These are phyloP conservation scores for Pseudonectria buxi DNA, from an alignment of 2,329 filamentous ascomycete species.

Conservation along the genomic window DNA sequence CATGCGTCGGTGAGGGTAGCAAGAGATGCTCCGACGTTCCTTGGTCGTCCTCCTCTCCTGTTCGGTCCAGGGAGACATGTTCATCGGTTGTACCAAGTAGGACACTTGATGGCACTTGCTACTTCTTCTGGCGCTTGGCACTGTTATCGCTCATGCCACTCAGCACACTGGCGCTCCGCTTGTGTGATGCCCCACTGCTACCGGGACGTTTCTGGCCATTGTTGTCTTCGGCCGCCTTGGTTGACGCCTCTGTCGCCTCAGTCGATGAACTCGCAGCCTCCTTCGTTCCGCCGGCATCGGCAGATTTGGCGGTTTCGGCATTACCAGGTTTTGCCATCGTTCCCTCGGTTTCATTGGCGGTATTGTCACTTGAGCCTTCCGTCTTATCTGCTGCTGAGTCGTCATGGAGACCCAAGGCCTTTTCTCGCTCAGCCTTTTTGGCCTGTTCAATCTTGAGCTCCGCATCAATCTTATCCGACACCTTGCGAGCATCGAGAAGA, in stretches of 20 bases:
- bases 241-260: conserved; percentile 3
- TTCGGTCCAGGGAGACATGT: too few species aligned
- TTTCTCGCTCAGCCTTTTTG: conserved; percentile 49
- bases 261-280: conserved; percentile 7
- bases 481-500: conserved; percentile 66
- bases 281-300: conserved; percentile 14
- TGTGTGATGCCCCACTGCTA: conserved; percentile 46
- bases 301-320: conserved; percentile 4
- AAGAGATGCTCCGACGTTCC: background rate
- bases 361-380: conserved; percentile 6
- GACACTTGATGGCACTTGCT: conserved; percentile 15
- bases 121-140: conserved; percentile 50
- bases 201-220: conserved; percentile 29
- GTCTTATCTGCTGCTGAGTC: conserved; percentile 14
- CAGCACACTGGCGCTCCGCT: conserved; percentile 77
- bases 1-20: too few species aligned
- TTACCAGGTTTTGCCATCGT: conserved; percentile 4
- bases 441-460: conserved; percentile 58
- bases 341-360: conserved; percentile 10
- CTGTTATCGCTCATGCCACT: conserved; percentile 63
- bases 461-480: conserved; percentile 67
- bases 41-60: too few species aligned
- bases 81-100: conserved; percentile 7
- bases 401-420: conserved; percentile 19
- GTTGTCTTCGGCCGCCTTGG: conserved; percentile 13